Evolutionary conservation across 345 rosid species (phyloP).

Genomic region (Litchi chinensis): DNA sequence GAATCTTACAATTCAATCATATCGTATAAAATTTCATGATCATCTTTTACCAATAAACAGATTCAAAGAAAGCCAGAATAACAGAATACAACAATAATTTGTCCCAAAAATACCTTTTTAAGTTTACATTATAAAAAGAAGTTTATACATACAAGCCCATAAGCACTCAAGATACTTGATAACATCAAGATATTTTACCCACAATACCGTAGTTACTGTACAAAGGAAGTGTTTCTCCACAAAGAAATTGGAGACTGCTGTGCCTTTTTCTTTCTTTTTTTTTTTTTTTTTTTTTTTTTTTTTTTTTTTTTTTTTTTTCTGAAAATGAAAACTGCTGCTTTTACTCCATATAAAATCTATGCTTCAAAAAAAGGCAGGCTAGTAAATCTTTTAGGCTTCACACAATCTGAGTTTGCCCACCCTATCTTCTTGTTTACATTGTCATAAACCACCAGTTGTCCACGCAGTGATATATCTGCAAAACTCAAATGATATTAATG

Average conservation of each 20-base stretch:
- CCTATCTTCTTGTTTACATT: slow-evolving; percentile 75
- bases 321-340: neutral
- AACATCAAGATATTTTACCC: neutral
- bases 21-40: too few species aligned
- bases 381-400: slow-evolving; percentile 37
- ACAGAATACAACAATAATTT: neutral
- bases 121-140: neutral
- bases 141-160: neutral
- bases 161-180: neutral
- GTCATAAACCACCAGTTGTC: slow-evolving; percentile 73
- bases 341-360: slow-evolving; percentile 11
- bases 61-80: neutral
- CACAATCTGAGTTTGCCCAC: slow-evolving; percentile 67
- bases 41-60: neutral
- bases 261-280: neutral
- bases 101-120: neutral
- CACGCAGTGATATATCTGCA: slow-evolving; percentile 78
- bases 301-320: neutral
- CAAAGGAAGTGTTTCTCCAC: neutral
- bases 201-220: neutral
- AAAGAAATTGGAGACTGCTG: neutral
- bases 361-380: slow-evolving; percentile 43
- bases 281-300: neutral
- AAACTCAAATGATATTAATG: neutral
- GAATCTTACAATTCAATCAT: too few species aligned